phyloP scores from a whole-genome alignment of 1,284 basidiomycete genomes.

The Ceratobasidium sp. region DNA sequence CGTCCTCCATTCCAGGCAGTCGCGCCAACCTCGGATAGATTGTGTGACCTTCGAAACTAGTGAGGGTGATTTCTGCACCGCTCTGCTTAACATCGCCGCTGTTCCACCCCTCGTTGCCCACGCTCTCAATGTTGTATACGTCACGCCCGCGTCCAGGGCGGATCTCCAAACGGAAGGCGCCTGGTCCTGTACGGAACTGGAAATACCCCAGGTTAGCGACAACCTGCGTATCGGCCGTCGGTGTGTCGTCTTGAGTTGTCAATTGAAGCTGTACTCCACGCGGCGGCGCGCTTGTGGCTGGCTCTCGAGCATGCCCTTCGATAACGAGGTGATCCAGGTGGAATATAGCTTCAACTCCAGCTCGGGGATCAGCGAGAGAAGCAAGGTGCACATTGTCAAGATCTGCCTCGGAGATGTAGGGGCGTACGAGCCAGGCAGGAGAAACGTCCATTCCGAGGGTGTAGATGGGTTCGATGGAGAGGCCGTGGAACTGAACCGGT shows the following conservation, averaged over 20 bases:
- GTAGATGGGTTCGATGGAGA: constrained; percentile 78
- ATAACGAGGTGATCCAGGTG: constrained; percentile 92
- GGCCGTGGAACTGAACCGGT: constrained; percentile 67
- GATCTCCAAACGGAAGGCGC: constrained; percentile 86
- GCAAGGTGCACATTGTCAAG: constrained; percentile 94
- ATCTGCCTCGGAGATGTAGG: constrained; percentile 89
- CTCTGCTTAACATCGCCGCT: constrained; percentile 75
- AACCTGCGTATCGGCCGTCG: constrained; percentile 86
- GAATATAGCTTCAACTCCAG: constrained; percentile 84
- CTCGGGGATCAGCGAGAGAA: constrained; percentile 69
- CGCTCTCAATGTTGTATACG: constrained; percentile 86
- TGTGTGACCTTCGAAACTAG: constrained; percentile 89
- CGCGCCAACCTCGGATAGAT: constrained; percentile 86
- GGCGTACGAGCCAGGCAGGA: constrained; percentile 92
- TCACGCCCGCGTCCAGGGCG: constrained; percentile 84
- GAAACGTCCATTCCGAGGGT: constrained; percentile 93
- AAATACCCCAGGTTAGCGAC: constrained; percentile 97
- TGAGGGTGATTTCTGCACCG: constrained; percentile 81
- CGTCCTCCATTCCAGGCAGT: constrained; percentile 80
- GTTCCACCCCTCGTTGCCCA: constrained; percentile 86
- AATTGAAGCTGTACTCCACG: constrained; percentile 90
- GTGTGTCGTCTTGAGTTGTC: constrained; percentile 61
- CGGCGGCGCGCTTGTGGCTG: constrained; percentile 72
- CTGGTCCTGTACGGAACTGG: constrained; percentile 94
- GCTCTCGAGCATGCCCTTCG: constrained; percentile 93